Evolutionary conservation across 495 filamentous ascomycete genomes (phyloP).

Genomic region (Letharia lupina): DNA sequence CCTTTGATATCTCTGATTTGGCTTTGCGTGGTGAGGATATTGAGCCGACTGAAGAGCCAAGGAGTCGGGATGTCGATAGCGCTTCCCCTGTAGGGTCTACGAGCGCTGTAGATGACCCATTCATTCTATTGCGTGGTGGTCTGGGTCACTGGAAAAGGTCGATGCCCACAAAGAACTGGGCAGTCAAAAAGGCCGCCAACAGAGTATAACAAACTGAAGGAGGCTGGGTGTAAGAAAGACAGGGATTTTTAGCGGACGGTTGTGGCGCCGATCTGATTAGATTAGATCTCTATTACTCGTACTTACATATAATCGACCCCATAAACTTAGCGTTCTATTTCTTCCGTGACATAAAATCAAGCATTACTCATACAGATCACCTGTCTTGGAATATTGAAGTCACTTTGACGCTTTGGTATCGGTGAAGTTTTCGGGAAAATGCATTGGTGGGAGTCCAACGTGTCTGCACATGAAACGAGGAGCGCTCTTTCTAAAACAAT

Average conservation of each 20-base stretch:
- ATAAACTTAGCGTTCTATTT: too few species aligned
- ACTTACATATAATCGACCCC: too few species aligned
- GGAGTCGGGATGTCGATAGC: constrained; percentile 37
- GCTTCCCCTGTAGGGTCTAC: constrained; percentile 18
- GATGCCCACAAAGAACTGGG: neutral
- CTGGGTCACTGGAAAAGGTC: neutral
- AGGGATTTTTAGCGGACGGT: constrained; percentile 1
- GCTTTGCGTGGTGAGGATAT: constrained; percentile 47
- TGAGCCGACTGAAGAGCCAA: constrained; percentile 43
- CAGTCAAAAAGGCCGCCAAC: neutral
- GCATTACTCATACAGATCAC: neutral
- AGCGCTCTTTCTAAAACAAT: neutral
- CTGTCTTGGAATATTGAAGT: neutral
- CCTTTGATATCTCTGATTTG: constrained; percentile 62
- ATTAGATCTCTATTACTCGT: neutral
- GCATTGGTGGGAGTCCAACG: neutral
- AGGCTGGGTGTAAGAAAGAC: neutral
- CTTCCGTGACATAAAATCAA: too few species aligned
- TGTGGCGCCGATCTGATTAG: constrained; percentile 7
- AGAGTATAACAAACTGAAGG: neutral
- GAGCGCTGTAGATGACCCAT: constrained; percentile 20
- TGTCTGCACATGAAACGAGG: constrained; percentile 1
- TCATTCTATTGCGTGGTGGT: constrained; percentile 10
- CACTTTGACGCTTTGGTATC: neutral
- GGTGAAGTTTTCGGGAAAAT: neutral